phyloP scores from a whole-genome alignment of 1,284 basidiomycete genomes.

The Boletus sp. region DNA sequence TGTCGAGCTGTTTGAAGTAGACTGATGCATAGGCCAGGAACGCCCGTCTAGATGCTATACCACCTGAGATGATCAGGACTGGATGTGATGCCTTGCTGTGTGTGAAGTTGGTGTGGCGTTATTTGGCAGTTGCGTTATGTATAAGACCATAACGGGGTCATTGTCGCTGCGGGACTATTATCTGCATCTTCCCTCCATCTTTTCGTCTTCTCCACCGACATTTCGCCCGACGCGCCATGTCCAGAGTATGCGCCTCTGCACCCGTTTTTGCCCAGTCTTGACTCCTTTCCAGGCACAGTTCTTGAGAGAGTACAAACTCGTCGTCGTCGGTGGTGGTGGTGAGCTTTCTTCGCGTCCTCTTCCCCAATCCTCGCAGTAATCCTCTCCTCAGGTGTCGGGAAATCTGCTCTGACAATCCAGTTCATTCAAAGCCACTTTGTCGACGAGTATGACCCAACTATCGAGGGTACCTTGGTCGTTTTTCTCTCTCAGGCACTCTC shows the following conservation, averaged over 20 bases:
- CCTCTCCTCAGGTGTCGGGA: constrained; percentile 78
- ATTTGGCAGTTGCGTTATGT: constrained; percentile 24
- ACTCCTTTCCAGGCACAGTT: constrained; percentile 71
- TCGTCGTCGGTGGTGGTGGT: constrained; percentile 98
- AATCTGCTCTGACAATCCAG: constrained; percentile 95
- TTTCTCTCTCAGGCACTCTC: constrained; percentile 1
- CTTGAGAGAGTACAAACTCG: constrained; percentile 92
- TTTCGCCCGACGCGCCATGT: constrained; percentile 22
- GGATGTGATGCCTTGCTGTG: constrained; percentile 2
- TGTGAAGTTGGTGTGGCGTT: constrained; percentile 21
- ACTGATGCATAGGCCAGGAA: too few relatives aligned
- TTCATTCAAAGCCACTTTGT: constrained; percentile 98
- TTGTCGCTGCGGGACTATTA: constrained; percentile 7
- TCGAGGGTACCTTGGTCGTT: constrained; percentile 62
- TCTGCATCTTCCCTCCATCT: constrained; percentile 11
- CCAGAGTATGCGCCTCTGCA: constrained; percentile 24
- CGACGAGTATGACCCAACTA: constrained; percentile 98
- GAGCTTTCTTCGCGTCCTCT: constrained; percentile 30
- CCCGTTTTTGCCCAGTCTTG: not conserved
- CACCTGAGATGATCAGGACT: not conserved
- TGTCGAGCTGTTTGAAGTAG: not conserved
- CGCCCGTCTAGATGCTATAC: not conserved
- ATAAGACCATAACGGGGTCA: constrained; percentile 16
- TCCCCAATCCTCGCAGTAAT: not conserved
- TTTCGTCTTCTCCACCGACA: not conserved